Evolutionary conservation across 345 rosid species (phyloP).

Genomic region (Zanthoxylum bungeanum): DNA sequence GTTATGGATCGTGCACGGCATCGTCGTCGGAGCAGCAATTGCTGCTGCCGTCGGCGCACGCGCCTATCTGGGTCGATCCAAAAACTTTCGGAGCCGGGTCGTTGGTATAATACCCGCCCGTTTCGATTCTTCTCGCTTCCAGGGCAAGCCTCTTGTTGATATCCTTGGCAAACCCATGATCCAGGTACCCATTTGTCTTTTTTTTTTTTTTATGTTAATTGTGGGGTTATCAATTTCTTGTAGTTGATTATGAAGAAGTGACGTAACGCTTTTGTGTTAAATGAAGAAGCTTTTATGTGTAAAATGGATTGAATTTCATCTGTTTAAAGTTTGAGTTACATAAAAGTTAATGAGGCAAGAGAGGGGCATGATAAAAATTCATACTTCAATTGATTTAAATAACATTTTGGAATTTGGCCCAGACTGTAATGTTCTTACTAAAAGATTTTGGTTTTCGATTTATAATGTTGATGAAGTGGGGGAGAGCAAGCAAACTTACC

Average conservation of each 20-base stretch:
- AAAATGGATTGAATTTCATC: neutral
- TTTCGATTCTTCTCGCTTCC: conserved; percentile 83
- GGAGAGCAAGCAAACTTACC: neutral
- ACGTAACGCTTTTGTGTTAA: neutral
- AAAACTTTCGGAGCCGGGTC: conserved; percentile 69
- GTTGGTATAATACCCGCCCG: conserved; percentile 97
- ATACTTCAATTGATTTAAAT: neutral
- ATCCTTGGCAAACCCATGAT: conserved; percentile 99
- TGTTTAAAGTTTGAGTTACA: neutral
- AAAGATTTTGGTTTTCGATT: neutral
- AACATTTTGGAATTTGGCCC: neutral
- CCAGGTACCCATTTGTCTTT: conserved; percentile 49
- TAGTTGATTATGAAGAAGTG: neutral
- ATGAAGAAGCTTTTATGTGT: neutral
- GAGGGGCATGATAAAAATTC: neutral
- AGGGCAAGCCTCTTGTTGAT: conserved; percentile 83
- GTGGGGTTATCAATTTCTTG: neutral
- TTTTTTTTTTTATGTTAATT: neutral
- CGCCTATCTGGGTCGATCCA: conserved; percentile 53
- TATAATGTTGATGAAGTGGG: neutral
- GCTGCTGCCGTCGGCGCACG: conserved; percentile 65
- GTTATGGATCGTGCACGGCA: conserved; percentile 64
- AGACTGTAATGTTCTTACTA: neutral
- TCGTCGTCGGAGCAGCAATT: conserved; percentile 68
- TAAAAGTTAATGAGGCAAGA: neutral